phyloP scores from a whole-genome alignment of 2,329 filamentous ascomycete species.

The Bisporella sp. region DNA sequence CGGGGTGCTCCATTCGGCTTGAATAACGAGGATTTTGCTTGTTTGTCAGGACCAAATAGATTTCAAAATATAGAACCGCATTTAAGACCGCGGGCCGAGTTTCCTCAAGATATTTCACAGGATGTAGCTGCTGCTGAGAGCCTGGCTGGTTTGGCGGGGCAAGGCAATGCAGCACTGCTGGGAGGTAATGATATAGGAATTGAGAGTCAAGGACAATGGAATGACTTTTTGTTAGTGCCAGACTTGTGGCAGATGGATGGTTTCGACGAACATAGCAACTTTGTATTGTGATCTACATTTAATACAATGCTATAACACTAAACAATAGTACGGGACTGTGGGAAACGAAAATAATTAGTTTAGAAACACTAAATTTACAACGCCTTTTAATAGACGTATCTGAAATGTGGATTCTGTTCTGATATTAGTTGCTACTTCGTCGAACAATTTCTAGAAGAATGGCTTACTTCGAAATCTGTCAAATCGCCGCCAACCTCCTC shows the following conservation, averaged over 20 bases:
- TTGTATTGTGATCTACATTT: background rate
- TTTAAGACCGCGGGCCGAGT: background rate
- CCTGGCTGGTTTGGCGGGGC: no score
- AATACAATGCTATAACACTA: background rate
- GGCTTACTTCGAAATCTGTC: background rate
- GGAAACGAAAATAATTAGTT: background rate
- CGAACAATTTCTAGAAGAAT: background rate
- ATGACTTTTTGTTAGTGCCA: background rate
- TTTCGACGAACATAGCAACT: background rate
- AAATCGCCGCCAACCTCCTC: background rate
- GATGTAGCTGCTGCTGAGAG: no score
- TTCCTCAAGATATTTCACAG: no score
- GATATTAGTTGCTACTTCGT: background rate
- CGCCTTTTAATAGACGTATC: background rate
- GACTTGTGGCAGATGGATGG: background rate
- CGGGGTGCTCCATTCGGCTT: background rate
- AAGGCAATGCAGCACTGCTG: background rate
- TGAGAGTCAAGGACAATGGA: background rate
- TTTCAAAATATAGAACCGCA: background rate
- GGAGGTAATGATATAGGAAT: background rate
- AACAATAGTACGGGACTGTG: background rate
- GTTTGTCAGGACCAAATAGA: background rate
- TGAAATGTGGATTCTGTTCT: background rate
- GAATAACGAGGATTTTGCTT: background rate
- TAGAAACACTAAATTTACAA: background rate